Conservation (phyloP, 129 eudicot genomes). For the Arctium minus region DNA sequence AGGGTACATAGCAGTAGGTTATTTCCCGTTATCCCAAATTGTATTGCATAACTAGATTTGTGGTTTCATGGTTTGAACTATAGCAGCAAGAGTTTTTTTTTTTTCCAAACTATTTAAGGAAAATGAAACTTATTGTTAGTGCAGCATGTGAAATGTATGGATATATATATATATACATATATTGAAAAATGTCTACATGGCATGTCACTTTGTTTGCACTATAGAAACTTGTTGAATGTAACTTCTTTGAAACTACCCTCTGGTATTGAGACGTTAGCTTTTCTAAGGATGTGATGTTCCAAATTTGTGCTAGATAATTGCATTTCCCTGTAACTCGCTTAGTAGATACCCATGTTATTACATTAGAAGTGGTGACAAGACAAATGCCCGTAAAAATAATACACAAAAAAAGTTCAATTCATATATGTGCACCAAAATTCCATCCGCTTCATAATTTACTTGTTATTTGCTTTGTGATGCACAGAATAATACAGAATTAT, state of each 20-base stretch:
- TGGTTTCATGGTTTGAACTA: too few relatives aligned
- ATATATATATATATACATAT: too few relatives aligned
- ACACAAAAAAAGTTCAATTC: neutral
- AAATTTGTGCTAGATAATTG: neutral
- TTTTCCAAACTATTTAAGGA: too few relatives aligned
- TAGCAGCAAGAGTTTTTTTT: too few relatives aligned
- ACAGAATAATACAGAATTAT: constrained; percentile 7
- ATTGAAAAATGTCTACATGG: neutral
- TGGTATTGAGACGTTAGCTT: neutral
- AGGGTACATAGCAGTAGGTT: too few relatives aligned
- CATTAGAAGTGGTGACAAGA: neutral
- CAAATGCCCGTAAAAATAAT: neutral
- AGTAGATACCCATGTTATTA: neutral
- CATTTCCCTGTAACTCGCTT: neutral
- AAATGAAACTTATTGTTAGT: too few relatives aligned
- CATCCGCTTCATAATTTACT: neutral
- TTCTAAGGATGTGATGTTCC: neutral
- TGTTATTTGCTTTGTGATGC: constrained; percentile 3
- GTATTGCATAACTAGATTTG: too few relatives aligned
- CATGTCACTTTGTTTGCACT: neutral
- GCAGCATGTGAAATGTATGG: too few relatives aligned
- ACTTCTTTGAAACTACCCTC: neutral
- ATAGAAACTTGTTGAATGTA: neutral
- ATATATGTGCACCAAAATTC: neutral
- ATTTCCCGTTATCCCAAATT: too few relatives aligned